Conservation (phyloP, 2,329 filamentous ascomycete species). For the Dendrostoma leiphaemia region DNA sequence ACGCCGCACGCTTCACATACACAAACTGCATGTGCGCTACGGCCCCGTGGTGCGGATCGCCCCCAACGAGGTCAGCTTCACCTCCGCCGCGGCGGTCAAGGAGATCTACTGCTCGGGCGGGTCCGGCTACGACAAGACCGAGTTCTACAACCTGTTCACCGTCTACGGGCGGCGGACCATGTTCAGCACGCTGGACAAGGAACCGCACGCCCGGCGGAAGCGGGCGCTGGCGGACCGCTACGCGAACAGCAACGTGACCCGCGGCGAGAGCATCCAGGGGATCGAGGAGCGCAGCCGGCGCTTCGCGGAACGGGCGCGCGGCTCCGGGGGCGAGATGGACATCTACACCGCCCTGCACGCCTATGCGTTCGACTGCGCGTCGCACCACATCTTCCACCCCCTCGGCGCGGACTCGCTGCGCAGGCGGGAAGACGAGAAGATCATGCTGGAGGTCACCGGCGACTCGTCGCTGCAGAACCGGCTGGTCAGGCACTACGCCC, state of each 20-base stretch:
- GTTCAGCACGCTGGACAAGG: constrained; percentile 57
- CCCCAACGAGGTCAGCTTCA: constrained; percentile 59
- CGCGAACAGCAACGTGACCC: constrained; percentile 66
- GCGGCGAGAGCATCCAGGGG: constrained; percentile 50
- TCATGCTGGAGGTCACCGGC: constrained; percentile 68
- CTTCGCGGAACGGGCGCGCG: constrained; percentile 53
- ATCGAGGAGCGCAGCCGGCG: constrained; percentile 55
- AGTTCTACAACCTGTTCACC: constrained; percentile 61
- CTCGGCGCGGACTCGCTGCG: constrained; percentile 61
- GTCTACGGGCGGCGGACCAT: constrained; percentile 59
- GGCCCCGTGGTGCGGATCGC: constrained; percentile 57
- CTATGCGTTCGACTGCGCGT: constrained; percentile 68
- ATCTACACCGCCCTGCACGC: constrained; percentile 65
- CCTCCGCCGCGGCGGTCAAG: constrained; percentile 53
- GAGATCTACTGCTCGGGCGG: constrained; percentile 63
- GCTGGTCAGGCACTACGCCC: constrained; percentile 56
- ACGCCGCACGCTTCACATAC: constrained; percentile 52
- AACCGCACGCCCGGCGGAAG: constrained; percentile 62
- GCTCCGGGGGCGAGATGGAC: constrained; percentile 49
- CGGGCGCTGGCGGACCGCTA: constrained; percentile 65
- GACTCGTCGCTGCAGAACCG: constrained; percentile 67
- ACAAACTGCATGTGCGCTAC: constrained; percentile 52
- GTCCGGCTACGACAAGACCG: constrained; percentile 64
- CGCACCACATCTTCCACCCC: constrained; percentile 68
- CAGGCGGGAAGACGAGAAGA: constrained; percentile 52